Base-by-base conservation (phyloP, 441 rosid species). In the Croton setiger region DNA sequence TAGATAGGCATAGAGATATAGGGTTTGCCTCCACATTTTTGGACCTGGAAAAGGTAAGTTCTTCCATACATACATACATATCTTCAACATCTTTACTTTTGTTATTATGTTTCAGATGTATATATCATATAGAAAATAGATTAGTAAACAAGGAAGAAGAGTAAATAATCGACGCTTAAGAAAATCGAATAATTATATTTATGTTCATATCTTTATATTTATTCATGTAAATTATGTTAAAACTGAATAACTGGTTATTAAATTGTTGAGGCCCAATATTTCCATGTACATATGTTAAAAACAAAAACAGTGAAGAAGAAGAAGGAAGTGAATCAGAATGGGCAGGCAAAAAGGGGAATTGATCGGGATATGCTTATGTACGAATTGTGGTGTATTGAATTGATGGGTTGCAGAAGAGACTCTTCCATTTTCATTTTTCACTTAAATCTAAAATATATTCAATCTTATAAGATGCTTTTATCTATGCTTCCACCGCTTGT, bases 341-440 rank as follows among this genome's bases (percentile, higher is more conserved):
- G 2, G 43, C 63, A 39, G 69, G 31, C 13, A 39, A 66, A 37
- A 66, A 52, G 37, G 4, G 60, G 48, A 18, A 65, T 18, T 20
- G 45, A 52, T 52, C 3, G 63, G 62, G 70, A 67, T 67, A 67
- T 67, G 70, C 60, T 65, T 13, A 18, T 11, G 60, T 53, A 66
- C 69, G 69, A 65, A 44, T 37, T 10, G 33, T 2, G 23, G 18
- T 49, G 20, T 17, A n/a, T n/a, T n/a, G n/a, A n/a, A n/a, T 20
- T 53, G 33, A 53, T 53, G 33, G 12, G n/a, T 3, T 21, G 58
- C 58, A 54, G 58, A 20, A 3, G n/a, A 17, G 7, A 51, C 4
- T 37, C 7, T 37, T 37, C 7, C 7, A 0, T 37, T n/a, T 41
- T 47, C 51, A 45, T 7, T 54, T 54, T 54, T 54, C 10, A 53